phyloP scores from a whole-genome alignment of 257 asterid species.

The Solanum medicagineum region DNA sequence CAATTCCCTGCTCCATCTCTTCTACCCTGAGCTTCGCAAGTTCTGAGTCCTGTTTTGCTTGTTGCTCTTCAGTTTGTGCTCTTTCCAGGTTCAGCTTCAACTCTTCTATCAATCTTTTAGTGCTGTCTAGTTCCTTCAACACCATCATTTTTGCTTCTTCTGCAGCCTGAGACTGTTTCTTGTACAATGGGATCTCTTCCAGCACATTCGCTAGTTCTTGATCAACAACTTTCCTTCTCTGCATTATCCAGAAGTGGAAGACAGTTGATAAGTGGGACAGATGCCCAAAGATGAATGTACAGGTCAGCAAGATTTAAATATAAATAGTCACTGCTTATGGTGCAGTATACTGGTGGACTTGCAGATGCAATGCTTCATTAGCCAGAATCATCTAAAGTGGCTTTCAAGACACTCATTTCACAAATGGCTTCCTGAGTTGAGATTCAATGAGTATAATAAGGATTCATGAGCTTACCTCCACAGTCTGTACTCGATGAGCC shows the following conservation, averaged over 20 bases:
- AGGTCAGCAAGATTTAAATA: not conserved
- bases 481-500: conserved; percentile 78
- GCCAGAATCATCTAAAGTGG: not conserved
- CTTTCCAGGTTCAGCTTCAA: conserved; percentile 82
- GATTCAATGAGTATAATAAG: not conserved
- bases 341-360: not conserved
- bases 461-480: conserved; percentile 44
- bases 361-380: not conserved
- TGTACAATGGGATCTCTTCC: conserved; percentile 64
- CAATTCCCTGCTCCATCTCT: conserved; percentile 84
- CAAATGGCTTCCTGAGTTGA: not conserved
- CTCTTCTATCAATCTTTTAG: conserved; percentile 78
- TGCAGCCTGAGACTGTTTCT: conserved; percentile 56
- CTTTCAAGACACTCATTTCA: not conserved
- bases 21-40: conserved; percentile 80
- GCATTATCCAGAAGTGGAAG: conserved; percentile 8
- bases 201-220: conserved; percentile 71
- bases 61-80: conserved; percentile 81
- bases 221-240: conserved; percentile 80
- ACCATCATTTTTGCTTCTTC: conserved; percentile 60
- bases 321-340: not conserved
- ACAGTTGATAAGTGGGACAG: not conserved
- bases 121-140: conserved; percentile 65
- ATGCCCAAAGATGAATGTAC: not conserved
- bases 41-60: conserved; percentile 90